Conservation (phyloP, 495 filamentous ascomycete genomes). For the Usnea hakonensis region DNA sequence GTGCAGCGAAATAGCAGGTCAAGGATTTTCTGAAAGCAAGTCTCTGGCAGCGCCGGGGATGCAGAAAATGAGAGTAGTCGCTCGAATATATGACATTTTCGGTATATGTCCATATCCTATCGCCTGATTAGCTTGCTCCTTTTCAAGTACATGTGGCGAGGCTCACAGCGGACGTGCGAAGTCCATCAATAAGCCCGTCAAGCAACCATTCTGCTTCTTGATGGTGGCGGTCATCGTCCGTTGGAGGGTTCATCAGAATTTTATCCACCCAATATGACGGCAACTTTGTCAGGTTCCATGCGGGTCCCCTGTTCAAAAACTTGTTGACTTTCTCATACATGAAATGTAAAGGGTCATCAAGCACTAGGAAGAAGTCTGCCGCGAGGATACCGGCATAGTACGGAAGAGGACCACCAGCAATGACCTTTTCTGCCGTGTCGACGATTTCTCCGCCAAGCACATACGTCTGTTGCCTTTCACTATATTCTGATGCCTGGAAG, state of each 20-base stretch:
- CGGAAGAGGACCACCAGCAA: slow-evolving; percentile 55
- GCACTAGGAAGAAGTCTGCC: slow-evolving; percentile 55
- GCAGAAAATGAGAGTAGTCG: slow-evolving; percentile 62
- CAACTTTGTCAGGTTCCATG: slow-evolving; percentile 65
- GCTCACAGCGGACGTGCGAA: slow-evolving; percentile 49
- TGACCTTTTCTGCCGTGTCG: slow-evolving; percentile 54
- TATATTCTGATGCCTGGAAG: slow-evolving; percentile 52
- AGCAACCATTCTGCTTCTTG: slow-evolving; percentile 76
- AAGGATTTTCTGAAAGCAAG: slow-evolving; percentile 59
- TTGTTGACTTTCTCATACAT: slow-evolving; percentile 83
- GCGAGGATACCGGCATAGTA: slow-evolving; percentile 69
- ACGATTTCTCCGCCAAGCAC: slow-evolving; percentile 69
- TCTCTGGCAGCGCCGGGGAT: slow-evolving; percentile 53
- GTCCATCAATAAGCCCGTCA: slow-evolving; percentile 61
- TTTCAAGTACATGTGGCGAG: background rate
- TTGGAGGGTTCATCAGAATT: slow-evolving; percentile 62
- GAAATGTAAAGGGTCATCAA: slow-evolving; percentile 69
- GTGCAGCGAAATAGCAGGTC: slow-evolving; percentile 65
- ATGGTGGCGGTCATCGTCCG: slow-evolving; percentile 64
- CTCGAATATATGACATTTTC: slow-evolving; percentile 72
- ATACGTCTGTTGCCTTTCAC: slow-evolving; percentile 67
- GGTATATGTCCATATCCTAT: slow-evolving; percentile 75
- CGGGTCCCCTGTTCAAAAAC: slow-evolving; percentile 67
- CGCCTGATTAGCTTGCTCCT: background rate
- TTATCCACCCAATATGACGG: slow-evolving; percentile 66